Conservation (phyloP, 1,139 yeast species). For the Sugiyamaella pinicola region DNA sequence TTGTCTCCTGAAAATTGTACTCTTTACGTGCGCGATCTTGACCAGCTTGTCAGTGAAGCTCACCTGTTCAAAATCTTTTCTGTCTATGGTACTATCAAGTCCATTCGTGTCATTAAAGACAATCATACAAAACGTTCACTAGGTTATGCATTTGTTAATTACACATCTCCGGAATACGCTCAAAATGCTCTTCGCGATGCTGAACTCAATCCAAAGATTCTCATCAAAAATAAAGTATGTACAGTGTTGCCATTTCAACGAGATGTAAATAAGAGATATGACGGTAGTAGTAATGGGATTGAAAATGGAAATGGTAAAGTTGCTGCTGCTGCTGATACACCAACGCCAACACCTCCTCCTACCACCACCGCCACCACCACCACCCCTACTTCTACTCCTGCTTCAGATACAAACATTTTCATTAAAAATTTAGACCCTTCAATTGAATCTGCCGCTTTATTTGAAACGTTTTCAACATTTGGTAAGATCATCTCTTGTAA, state of each 20-base stretch:
- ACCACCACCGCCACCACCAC: constrained; percentile 4
- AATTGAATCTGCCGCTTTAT: constrained; percentile 61
- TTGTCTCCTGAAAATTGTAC: constrained; percentile 44
- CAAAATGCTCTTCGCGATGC: constrained; percentile 79
- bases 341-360: constrained; percentile 10
- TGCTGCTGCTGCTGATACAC: constrained; percentile 1
- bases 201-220: constrained; percentile 63
- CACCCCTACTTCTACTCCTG: background rate
- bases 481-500: constrained; percentile 62
- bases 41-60: constrained; percentile 80
- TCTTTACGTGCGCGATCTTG: constrained; percentile 88
- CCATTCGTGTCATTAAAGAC: constrained; percentile 92
- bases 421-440: constrained; percentile 62
- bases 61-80: constrained; percentile 81
- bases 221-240: constrained; percentile 84
- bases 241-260: constrained; percentile 81
- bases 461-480: constrained; percentile 66
- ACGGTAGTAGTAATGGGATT: background rate
- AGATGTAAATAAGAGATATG: constrained; percentile 3
- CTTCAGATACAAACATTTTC: constrained; percentile 31
- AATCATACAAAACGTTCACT: constrained; percentile 82
- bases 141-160: constrained; percentile 94
- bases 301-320: constrained; percentile 13
- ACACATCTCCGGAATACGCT: constrained; percentile 75
- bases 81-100: constrained; percentile 79